Evolutionary conservation across 2,329 filamentous ascomycete species (phyloP).

Genomic region (Colletotrichum spaethianum): DNA sequence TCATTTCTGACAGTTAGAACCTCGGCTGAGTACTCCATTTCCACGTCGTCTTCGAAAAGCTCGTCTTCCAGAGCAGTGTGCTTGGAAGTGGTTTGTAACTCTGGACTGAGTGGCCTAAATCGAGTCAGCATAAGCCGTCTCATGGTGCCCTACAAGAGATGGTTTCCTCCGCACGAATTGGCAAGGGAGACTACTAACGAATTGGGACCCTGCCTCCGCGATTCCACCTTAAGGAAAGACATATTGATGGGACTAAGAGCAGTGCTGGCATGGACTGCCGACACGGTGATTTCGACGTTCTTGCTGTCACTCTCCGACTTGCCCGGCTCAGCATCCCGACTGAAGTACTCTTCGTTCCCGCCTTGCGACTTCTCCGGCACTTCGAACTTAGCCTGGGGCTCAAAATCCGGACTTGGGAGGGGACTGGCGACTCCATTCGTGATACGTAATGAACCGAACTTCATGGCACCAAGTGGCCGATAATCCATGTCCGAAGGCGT

Average conservation of each 20-base stretch:
- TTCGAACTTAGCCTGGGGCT: not conserved
- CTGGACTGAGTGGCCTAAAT: slow-evolving; percentile 48
- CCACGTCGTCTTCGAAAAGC: slow-evolving; percentile 59
- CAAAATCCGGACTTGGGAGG: slow-evolving; percentile 55
- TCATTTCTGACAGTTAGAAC: slow-evolving; percentile 59
- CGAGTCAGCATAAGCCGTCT: slow-evolving; percentile 53
- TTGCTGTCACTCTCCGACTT: not conserved
- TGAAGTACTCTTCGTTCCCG: not conserved
- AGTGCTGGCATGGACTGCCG: slow-evolving; percentile 14
- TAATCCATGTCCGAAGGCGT: slow-evolving; percentile 72
- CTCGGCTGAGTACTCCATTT: slow-evolving; percentile 53
- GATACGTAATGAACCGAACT: slow-evolving; percentile 73
- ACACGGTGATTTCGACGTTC: slow-evolving; percentile 7
- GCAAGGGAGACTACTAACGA: slow-evolving; percentile 33
- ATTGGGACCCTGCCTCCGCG: not conserved
- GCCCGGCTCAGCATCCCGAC: not conserved
- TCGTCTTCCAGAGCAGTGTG: slow-evolving; percentile 62
- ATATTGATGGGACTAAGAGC: slow-evolving; percentile 28
- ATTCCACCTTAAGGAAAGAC: slow-evolving; percentile 7
- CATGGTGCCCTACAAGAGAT: slow-evolving; percentile 36
- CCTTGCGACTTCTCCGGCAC: not conserved
- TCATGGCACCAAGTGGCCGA: slow-evolving; percentile 72
- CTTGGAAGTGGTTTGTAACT: slow-evolving; percentile 63
- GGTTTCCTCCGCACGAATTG: slow-evolving; percentile 18
- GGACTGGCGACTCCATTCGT: slow-evolving; percentile 72